Evolutionary conservation across 805 yeast genomes (phyloP), one percentile per base, ranked within the genome.

Genomic region (Phaffomyces opuntiae): DNA sequence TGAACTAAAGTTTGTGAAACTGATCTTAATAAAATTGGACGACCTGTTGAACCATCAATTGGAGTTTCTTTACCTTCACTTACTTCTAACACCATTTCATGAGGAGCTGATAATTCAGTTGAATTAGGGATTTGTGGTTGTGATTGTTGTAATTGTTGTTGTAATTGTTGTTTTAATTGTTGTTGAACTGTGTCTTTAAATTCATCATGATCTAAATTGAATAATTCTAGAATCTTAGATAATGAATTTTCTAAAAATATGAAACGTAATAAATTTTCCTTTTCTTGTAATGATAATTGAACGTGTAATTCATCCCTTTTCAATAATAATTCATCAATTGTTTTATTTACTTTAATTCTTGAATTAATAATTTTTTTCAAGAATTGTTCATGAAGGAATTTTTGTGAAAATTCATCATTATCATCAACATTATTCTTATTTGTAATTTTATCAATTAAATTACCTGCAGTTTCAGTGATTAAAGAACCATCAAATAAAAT

Each of bases 401-500:
- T 59, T 55, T 63, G 62, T 3, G 68, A 60, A 46, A 66, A 62
- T 38, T 64, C 67, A 45, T 73, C 61, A 24, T 49, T 53, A 25
- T 53, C 45, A 37, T 29, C 31, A 29, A 12, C 31, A 11, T 46
- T 50, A 17, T 48, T 53, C 24, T 48, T 45, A 7, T 53, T 40
- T 37, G 61, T 60, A 31, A 68, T 53, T 48, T 65, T 68, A 42
- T 70, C 76, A 45, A 85, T 62, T 45, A 85, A 62, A 48, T 78
- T 76, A 49, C 81, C 88, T 0, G 90, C 91, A 2, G 87, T 76
- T 60, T 82, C 83, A 55, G 87, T 81, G 41, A 85, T 69, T 46
- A 85, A 66, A 0, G 88, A 75, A 7, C 91, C 93, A 64, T 84
- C 91, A 60, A 81, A 83, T 61, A 85, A 72, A 41, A 85, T 68